Base-by-base conservation (phyloP, 192 early-diverging fungal genomes). In the Phlyctochytrium bullatum region DNA sequence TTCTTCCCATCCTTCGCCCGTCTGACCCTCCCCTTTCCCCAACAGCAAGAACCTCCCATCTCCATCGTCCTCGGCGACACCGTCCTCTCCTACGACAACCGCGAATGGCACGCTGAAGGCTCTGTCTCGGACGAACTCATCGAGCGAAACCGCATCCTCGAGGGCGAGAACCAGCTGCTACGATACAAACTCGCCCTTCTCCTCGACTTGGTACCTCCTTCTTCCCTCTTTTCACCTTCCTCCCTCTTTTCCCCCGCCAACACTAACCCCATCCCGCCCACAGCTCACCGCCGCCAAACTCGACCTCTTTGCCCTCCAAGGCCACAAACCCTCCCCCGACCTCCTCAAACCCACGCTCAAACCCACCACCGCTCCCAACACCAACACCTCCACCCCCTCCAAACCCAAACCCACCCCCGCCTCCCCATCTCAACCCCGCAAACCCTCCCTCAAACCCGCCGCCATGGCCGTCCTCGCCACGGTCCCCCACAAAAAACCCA, bases 131-230 rank as follows among this genome's bases (percentile, higher is more conserved):
- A 63, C 52, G 76, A 73, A 24, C 24, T 79, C 10, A n/a, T 58
- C n/a, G 73, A 75, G 34, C 62, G 54, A 53, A 76, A 75, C 47
- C 50, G 68, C 27, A 33, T 61, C 56, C 50, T 79, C 4, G 77
- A 79, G 53, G 73, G 36, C 12, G 77, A 79, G 50, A 79, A 79
- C 53, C 70, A 79, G 40, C 28, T 73, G 29, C 59, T 79, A 23
- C 68, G 65, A 36, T 73, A 74, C 57, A 76, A 76, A 52, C 14
- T 75, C 14, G 50, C 54, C 20, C 66, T 79, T 17, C 52, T 79
- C 57, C 68, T 66, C n/a, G 76, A 78, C 35, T 64, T 71, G 69
- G 69, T 71, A 35, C 47, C 24, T 57, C 29, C 61, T 35, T 35
- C 1, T 23, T n/a, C n/a, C n/a, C n/a, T n/a, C n/a, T n/a, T n/a